A percentile compares a stretch with the other conserved stretches of the same genome.
These are phyloP conservation scores for Elaeis oleifera DNA, from an alignment of 202 grass and related monocot genomes.

Conservation along the genomic window DNA sequence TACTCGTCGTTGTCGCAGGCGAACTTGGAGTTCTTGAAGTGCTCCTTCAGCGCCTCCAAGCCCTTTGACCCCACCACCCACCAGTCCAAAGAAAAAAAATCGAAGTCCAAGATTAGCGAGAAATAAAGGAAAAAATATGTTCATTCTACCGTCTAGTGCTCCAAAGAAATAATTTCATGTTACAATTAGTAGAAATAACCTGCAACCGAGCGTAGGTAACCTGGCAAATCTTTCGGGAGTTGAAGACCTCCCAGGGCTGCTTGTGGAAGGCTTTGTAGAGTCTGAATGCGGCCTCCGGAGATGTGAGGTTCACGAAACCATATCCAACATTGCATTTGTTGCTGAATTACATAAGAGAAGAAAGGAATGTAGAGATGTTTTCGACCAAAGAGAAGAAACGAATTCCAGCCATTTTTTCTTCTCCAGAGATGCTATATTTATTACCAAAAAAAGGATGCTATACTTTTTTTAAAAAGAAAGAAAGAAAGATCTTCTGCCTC, in stretches of 20 bases:
- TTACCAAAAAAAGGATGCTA: too few relatives aligned
- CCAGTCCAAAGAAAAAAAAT: too few relatives aligned
- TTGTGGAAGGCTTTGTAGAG: slow-evolving; percentile 93
- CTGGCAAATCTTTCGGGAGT: slow-evolving; percentile 98
- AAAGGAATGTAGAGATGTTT: too few relatives aligned
- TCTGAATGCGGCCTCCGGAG: slow-evolving; percentile 70
- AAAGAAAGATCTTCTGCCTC: too few relatives aligned
- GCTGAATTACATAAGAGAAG: slow-evolving; percentile 25
- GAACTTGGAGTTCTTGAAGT: slow-evolving; percentile 99
- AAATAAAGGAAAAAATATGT: too few relatives aligned
- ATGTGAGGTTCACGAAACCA: slow-evolving; percentile 94
- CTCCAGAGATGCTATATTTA: too few relatives aligned
- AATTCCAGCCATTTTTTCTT: slow-evolving; percentile 4
- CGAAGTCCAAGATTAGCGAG: too few relatives aligned
- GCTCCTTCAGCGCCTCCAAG: slow-evolving; percentile 83
- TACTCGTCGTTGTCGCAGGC: slow-evolving; percentile 96
- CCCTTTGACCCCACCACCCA: slow-evolving; percentile 29
- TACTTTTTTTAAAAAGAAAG: too few relatives aligned
- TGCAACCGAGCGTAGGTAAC: slow-evolving; percentile 95
- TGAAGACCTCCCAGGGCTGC: slow-evolving; percentile 96
- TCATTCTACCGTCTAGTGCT: too few relatives aligned
- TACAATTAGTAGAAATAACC: slow-evolving; percentile 17
- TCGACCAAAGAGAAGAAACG: background rate
- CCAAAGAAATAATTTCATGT: too few relatives aligned
- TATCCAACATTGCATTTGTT: slow-evolving; percentile 99